These are phyloP conservation scores for Thuidium tamariscinum DNA, from an alignment of 225 moss, liverwort and hornwort genomes.

Conservation along the genomic window DNA sequence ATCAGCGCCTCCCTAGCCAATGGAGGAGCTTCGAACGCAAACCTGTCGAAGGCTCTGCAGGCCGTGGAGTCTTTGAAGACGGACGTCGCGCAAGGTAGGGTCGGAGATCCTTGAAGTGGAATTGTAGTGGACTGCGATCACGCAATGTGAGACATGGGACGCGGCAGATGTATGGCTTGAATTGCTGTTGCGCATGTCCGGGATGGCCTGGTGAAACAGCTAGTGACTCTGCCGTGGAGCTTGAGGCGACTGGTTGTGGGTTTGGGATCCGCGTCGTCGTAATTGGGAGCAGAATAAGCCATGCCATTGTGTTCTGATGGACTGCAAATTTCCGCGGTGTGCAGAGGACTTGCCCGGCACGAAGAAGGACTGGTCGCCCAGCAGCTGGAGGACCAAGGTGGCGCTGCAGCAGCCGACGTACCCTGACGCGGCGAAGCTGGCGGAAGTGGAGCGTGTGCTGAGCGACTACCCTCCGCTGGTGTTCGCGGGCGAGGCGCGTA, in stretches of 20 bases:
- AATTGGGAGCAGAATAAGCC: background rate
- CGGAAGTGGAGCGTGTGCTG: constrained; percentile 17
- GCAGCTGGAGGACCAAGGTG: constrained; percentile 53
- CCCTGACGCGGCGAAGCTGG: constrained; percentile 33
- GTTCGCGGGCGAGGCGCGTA: constrained; percentile 69
- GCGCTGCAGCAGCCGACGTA: constrained; percentile 64
- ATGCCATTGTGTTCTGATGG: background rate
- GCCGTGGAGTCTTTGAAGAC: background rate
- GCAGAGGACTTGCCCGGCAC: background rate
- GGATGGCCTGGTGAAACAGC: background rate
- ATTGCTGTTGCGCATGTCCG: background rate
- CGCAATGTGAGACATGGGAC: background rate
- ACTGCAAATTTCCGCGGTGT: background rate
- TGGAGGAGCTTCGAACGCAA: background rate
- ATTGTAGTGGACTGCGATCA: background rate
- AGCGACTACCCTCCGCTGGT: constrained; percentile 58
- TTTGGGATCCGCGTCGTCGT: background rate
- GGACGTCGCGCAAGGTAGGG: background rate
- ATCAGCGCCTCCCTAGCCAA: background rate
- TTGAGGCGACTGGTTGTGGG: no score
- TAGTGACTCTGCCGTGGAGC: no score
- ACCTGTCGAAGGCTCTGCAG: background rate
- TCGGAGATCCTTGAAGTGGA: background rate
- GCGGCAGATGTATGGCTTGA: background rate
- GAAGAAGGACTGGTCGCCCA: constrained; percentile 15